phyloP scores from a whole-genome alignment of 2,329 filamentous ascomycete genomes.

The Pseudogymnoascus sp. region DNA sequence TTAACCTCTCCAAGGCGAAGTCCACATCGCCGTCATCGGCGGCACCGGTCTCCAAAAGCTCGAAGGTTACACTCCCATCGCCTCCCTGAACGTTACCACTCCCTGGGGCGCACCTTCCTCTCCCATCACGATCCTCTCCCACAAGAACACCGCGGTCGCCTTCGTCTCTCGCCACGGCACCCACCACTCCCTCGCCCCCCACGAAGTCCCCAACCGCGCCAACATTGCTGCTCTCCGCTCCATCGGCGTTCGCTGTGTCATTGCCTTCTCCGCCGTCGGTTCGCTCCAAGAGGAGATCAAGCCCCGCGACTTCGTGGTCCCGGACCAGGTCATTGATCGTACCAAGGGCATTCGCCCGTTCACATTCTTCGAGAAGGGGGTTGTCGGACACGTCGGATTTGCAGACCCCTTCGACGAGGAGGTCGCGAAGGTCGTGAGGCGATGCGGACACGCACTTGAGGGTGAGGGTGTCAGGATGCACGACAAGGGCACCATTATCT shows the following conservation, averaged over 20 bases:
- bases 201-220: conserved; percentile 89
- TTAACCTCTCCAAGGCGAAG: conserved; percentile 42
- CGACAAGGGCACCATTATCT: conserved; percentile 74
- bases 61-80: conserved; percentile 77
- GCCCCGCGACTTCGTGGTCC: conserved; percentile 93
- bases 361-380: conserved; percentile 88
- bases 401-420: conserved; percentile 86
- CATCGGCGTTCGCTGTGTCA: conserved; percentile 81
- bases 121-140: conserved; percentile 79
- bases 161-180: conserved; percentile 90
- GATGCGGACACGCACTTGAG: conserved; percentile 65
- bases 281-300: conserved; percentile 86
- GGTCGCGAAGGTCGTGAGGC: conserved; percentile 67
- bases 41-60: conserved; percentile 88
- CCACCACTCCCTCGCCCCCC: conserved; percentile 82
- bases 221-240: conserved; percentile 96
- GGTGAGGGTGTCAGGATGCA: conserved; percentile 82
- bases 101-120: conserved; percentile 79
- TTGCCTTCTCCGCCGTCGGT: conserved; percentile 93
- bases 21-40: conserved; percentile 83
- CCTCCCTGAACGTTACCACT: conserved; percentile 65
- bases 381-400: conserved; percentile 91
- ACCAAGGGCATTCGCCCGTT: conserved; percentile 88
- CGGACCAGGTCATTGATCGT: conserved; percentile 93
- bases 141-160: conserved; percentile 72